A percentile compares a stretch with the other conserved stretches of the same genome.
These are phyloP conservation scores for Fraxinus excelsior DNA, from an alignment of 257 asterid species.

Conservation along the genomic window DNA sequence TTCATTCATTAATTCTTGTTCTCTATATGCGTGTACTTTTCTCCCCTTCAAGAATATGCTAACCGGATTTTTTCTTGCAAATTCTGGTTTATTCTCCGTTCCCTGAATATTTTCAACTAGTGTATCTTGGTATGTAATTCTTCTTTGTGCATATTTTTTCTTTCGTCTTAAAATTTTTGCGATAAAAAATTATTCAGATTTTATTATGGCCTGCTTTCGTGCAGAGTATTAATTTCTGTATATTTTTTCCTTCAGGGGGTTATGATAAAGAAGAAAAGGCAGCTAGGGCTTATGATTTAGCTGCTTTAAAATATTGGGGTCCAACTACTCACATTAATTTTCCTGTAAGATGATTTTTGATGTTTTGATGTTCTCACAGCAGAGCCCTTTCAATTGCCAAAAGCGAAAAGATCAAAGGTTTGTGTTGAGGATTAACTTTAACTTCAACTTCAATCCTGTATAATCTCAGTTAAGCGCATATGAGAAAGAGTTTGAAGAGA, in stretches of 20 bases:
- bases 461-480: slow-evolving; percentile 52
- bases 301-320: slow-evolving; percentile 93
- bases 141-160: neutral
- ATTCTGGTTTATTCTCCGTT: slow-evolving; percentile 23
- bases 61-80: slow-evolving; percentile 18
- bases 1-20: neutral
- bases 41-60: slow-evolving; percentile 10
- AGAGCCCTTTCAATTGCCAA: no score
- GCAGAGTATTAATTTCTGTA: neutral
- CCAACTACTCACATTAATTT: slow-evolving; percentile 74
- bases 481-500: slow-evolving; percentile 75
- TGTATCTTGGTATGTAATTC: slow-evolving; percentile 63
- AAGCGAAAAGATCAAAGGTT: neutral
- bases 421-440: neutral
- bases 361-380: no score
- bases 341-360: slow-evolving; percentile 43
- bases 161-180: neutral
- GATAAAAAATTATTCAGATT: neutral
- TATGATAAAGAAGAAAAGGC: slow-evolving; percentile 91
- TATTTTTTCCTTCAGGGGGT: slow-evolving; percentile 49
- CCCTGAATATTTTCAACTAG: slow-evolving; percentile 28
- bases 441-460: neutral
- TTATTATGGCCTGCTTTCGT: neutral
- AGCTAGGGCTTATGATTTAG: slow-evolving; percentile 87
- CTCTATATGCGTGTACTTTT: neutral